These are phyloP conservation scores for Citrullus amarus DNA, from an alignment of 306 rosid species.

Conservation along the genomic window DNA sequence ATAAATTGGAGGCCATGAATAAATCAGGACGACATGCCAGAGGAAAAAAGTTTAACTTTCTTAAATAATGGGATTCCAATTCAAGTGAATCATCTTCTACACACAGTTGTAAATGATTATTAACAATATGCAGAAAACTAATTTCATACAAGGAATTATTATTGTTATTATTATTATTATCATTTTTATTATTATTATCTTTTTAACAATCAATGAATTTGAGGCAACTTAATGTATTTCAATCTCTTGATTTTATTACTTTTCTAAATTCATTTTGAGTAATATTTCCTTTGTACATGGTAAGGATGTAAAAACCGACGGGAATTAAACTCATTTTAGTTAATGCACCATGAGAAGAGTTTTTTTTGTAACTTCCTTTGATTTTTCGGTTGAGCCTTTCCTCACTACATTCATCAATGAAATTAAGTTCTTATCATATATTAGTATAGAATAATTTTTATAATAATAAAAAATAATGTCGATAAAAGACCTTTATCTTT, in stretches of 20 bases:
- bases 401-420: background rate
- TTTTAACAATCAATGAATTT: no score
- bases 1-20: slow-evolving; percentile 8
- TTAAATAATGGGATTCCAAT: background rate
- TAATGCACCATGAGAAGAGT: background rate
- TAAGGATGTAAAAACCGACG: background rate
- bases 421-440: background rate
- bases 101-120: background rate
- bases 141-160: no score
- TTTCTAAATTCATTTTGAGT: background rate
- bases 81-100: background rate
- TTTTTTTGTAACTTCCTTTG: background rate
- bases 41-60: background rate
- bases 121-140: background rate
- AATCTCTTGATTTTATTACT: background rate
- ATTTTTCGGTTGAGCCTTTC: background rate
- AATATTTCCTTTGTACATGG: background rate
- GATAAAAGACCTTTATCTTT: background rate
- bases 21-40: background rate
- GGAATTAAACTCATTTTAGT: background rate
- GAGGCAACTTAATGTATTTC: background rate
- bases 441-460: background rate
- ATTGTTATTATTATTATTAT: no score
- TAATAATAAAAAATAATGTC: background rate
- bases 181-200: no score